A percentile compares a stretch with the other conserved stretches of the same genome.
Evolutionary conservation across 306 rosid genomes (phyloP).

Genomic region (Glycine tomentella): DNA sequence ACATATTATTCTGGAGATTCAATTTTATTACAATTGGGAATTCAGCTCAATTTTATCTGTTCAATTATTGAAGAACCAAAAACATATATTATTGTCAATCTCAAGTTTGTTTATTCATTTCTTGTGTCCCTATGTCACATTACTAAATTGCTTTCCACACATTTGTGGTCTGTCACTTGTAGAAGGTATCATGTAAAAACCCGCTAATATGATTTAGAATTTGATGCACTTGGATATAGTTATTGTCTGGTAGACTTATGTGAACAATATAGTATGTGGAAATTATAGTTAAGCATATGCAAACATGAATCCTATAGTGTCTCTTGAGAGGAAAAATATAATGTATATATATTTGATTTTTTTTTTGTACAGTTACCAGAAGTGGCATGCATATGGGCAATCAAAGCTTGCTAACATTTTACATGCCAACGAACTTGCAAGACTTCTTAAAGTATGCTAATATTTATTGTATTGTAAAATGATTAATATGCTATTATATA

Average conservation of each 20-base stretch:
- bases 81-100: conserved; percentile 3
- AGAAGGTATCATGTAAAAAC: neutral
- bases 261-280: neutral
- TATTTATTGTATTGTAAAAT: conserved; percentile 22
- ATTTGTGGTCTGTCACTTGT: neutral
- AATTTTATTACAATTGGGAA: neutral
- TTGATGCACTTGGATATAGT: neutral
- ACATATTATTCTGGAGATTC: neutral
- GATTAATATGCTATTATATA: neutral
- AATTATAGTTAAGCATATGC: conserved; percentile 8
- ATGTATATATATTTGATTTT: conserved; percentile 24
- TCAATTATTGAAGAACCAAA: neutral
- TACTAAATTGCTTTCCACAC: neutral
- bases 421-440: conserved; percentile 84
- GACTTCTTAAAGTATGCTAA: conserved; percentile 59
- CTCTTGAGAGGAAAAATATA: neutral
- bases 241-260: neutral
- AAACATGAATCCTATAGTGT: neutral
- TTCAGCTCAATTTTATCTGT: neutral
- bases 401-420: conserved; percentile 88
- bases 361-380: conserved; percentile 57
- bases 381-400: conserved; percentile 77
- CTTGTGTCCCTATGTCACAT: neutral
- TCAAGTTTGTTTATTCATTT: neutral
- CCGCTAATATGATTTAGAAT: neutral